A percentile compares a stretch with the other conserved stretches of the same genome.
Evolutionary conservation across 2,329 filamentous ascomycete species (phyloP).

Genomic region (Talaromyces atroroseus): DNA sequence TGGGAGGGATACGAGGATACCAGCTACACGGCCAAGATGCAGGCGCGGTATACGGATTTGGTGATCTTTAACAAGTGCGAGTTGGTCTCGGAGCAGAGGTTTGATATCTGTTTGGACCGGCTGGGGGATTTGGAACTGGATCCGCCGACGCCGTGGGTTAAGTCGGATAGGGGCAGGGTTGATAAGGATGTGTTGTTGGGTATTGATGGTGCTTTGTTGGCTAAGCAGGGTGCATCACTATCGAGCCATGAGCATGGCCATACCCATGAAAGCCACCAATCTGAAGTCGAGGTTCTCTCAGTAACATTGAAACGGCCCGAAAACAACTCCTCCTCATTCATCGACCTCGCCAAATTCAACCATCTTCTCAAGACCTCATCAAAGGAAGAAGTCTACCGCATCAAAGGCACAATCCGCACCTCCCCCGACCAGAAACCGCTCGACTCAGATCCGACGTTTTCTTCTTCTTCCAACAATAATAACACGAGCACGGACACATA

Average conservation of each 20-base stretch:
- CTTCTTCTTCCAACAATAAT: conserved; percentile 7
- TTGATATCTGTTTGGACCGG: conserved; percentile 72
- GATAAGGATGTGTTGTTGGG: conserved; percentile 77
- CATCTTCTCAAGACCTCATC: conserved; percentile 66
- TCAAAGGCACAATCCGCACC: conserved; percentile 65
- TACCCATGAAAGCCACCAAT: conserved; percentile 54
- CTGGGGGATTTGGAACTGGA: conserved; percentile 70
- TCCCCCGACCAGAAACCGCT: conserved; percentile 34
- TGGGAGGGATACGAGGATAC: conserved; percentile 91
- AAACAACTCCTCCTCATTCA: conserved; percentile 20
- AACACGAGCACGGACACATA: conserved; percentile 49
- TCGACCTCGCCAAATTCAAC: conserved; percentile 57
- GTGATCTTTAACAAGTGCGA: conserved; percentile 96
- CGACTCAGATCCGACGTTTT: conserved; percentile 12
- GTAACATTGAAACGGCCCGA: conserved; percentile 55
- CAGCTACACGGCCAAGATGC: conserved; percentile 79
- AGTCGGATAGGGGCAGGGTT: conserved; percentile 75
- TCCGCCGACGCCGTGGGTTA: conserved; percentile 69
- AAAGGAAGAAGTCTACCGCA: conserved; percentile 92
- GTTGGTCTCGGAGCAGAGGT: conserved; percentile 61
- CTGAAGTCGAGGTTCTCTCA: conserved; percentile 86
- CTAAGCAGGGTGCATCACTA: conserved; percentile 21
- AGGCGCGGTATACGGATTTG: conserved; percentile 84
- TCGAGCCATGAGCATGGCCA: conserved; percentile 11
- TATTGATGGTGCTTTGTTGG: conserved; percentile 69